Conservation (phyloP, 441 rosid species). For the Manihot esculenta region DNA sequence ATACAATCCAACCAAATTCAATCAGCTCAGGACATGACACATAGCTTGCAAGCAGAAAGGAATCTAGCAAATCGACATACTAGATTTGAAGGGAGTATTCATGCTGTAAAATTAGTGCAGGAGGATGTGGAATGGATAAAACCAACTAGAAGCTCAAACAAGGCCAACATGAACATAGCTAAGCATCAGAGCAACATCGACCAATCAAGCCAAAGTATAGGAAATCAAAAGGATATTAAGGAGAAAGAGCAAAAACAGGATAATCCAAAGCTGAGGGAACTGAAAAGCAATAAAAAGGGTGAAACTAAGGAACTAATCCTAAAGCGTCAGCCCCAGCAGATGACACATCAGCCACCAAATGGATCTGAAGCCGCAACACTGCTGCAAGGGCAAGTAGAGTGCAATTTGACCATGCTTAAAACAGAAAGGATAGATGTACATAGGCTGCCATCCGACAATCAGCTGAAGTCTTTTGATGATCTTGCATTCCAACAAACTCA, state of each 20-base stretch:
- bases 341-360: conserved; percentile 22
- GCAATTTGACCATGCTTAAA: conserved; percentile 26
- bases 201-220: conserved; percentile 25
- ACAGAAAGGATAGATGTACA: conserved; percentile 33
- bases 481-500: conserved; percentile 31
- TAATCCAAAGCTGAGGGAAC: conserved; percentile 31
- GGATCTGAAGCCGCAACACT: conserved; percentile 29
- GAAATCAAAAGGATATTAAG: conserved; percentile 32
- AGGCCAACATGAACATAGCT: conserved; percentile 26
- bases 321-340: conserved; percentile 41
- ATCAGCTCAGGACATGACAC: conserved; percentile 23
- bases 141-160: conserved; percentile 26
- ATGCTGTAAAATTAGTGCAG: conserved; percentile 30
- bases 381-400: conserved; percentile 26
- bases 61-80: conserved; percentile 21
- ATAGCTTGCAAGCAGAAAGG: conserved; percentile 30
- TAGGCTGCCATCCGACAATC: conserved; percentile 31
- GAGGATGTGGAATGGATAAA: conserved; percentile 36
- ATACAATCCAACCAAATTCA: conserved; percentile 33
- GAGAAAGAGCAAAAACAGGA: conserved; percentile 41
- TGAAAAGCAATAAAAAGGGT: conserved; percentile 31
- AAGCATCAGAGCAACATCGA: conserved; percentile 26
- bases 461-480: conserved; percentile 26
- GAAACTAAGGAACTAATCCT: conserved; percentile 28
- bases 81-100: conserved; percentile 31